These are phyloP conservation scores for Pseudozyma thailandica DNA, from an alignment of 1,284 basidiomycete genomes.

Conservation along the genomic window DNA sequence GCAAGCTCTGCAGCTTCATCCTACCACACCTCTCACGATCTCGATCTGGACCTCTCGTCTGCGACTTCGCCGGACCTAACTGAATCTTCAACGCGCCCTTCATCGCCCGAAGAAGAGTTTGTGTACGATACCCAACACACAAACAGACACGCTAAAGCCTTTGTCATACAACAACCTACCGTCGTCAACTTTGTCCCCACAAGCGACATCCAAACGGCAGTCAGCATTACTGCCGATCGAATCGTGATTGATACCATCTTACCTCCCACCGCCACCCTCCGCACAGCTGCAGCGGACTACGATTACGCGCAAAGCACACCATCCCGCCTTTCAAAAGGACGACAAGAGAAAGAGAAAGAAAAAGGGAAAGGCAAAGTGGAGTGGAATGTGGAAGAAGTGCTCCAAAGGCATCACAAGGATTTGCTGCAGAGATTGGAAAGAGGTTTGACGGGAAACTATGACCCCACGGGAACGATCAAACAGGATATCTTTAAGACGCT, in stretches of 20 bases:
- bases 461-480: conserved; percentile 27
- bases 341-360: background rate
- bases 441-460: conserved; percentile 22
- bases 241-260: conserved; percentile 56
- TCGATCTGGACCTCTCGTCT: too few relatives aligned
- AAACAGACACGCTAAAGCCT: conserved; percentile 11
- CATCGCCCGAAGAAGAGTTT: conserved; percentile 1
- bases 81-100: background rate
- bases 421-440: background rate
- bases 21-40: conserved; percentile 5
- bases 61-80: too few relatives aligned
- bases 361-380: background rate
- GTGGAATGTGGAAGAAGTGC: background rate
- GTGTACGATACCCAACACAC: conserved; percentile 14
- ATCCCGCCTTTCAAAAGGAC: background rate
- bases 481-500: conserved; percentile 27
- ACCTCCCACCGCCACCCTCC: conserved; percentile 36
- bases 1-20: conserved; percentile 1
- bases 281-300: background rate
- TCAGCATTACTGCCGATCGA: conserved; percentile 42
- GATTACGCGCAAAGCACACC: background rate
- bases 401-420: conserved; percentile 18
- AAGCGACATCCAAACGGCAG: conserved; percentile 46
- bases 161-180: conserved; percentile 31
- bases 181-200: conserved; percentile 55